These are phyloP conservation scores for Sarcocystis neurona DNA, from an alignment of 169 alveolate genomes.

Conservation along the genomic window DNA sequence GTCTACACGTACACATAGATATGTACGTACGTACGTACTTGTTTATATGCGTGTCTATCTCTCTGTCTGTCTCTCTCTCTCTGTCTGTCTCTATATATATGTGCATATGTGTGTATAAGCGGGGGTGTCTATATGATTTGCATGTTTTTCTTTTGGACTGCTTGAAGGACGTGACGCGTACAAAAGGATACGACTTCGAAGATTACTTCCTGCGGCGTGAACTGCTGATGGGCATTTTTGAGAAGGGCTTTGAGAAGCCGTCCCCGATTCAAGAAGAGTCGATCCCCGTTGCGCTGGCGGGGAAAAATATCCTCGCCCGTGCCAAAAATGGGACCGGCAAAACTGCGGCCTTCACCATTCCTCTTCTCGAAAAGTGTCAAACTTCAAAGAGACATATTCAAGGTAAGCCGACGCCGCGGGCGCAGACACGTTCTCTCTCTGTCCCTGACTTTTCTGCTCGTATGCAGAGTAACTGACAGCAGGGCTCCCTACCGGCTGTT, in stretches of 20 bases:
- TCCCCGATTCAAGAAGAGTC: conserved; percentile 99
- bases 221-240: conserved; percentile 96
- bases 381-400: conserved; percentile 69
- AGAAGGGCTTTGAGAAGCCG: conserved; percentile 98
- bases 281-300: conserved; percentile 96
- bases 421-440: neutral
- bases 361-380: conserved; percentile 92
- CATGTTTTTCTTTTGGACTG: neutral
- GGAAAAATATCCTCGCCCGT: conserved; percentile 95
- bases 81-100: neutral
- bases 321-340: conserved; percentile 99
- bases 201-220: conserved; percentile 94
- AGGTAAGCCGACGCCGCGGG: no score
- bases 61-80: neutral
- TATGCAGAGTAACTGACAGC: no score
- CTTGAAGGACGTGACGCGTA: conserved; percentile 93
- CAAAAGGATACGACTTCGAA: conserved; percentile 98
- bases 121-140: neutral
- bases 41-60: neutral
- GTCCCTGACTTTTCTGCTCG: no score
- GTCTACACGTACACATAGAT: neutral
- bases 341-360: conserved; percentile 99
- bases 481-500: no score
- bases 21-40: neutral
- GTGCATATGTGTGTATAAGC: neutral